Percentiles rank a stretch among this genome's conserved stretches.
Evolutionary conservation across 768 basidiomycete genomes (phyloP).

Genomic region (Strobilomyces confusus): DNA sequence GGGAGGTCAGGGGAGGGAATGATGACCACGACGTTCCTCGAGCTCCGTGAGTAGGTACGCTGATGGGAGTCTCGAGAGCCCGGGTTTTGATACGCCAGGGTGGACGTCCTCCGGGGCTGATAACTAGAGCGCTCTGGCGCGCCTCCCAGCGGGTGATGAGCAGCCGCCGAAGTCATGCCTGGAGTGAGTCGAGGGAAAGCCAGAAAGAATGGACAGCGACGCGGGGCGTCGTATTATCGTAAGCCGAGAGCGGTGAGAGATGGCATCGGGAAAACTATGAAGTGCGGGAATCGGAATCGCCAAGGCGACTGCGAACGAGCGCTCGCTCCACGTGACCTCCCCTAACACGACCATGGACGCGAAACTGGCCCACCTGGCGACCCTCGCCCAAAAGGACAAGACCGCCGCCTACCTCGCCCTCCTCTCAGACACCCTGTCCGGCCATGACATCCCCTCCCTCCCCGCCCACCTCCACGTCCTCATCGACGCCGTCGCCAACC

Average conservation of each 20-base stretch:
- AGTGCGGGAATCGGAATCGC: too few species aligned
- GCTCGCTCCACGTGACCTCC: too few species aligned
- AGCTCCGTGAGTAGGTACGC: slow-evolving; percentile 34
- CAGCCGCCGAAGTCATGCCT: slow-evolving; percentile 6
- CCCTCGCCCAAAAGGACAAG: slow-evolving; percentile 81
- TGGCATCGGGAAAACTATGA: too few species aligned
- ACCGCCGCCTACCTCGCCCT: slow-evolving; percentile 69
- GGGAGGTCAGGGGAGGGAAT: slow-evolving; percentile 58
- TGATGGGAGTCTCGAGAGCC: slow-evolving; percentile 43
- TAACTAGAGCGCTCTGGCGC: slow-evolving; percentile 11
- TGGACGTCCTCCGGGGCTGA: slow-evolving; percentile 43
- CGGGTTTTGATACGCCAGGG: slow-evolving; percentile 53
- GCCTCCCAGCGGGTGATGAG: background rate
- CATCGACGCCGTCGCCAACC: slow-evolving; percentile 78
- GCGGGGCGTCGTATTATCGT: slow-evolving; percentile 3
- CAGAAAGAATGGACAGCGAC: slow-evolving; percentile 32
- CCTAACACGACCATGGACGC: slow-evolving; percentile 44
- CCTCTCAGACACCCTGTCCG: slow-evolving; percentile 61
- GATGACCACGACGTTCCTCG: slow-evolving; percentile 60
- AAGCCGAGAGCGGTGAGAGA: too few species aligned
- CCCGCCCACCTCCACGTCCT: slow-evolving; percentile 61
- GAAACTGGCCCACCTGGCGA: slow-evolving; percentile 57
- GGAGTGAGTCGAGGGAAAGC: slow-evolving; percentile 16
- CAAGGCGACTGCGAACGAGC: too few species aligned
- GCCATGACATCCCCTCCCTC: slow-evolving; percentile 42